Evolutionary conservation across 2,329 filamentous ascomycete genomes (phyloP), one percentile per base, ranked within the genome.

Genomic region (Pseudopithomyces chartarum): DNA sequence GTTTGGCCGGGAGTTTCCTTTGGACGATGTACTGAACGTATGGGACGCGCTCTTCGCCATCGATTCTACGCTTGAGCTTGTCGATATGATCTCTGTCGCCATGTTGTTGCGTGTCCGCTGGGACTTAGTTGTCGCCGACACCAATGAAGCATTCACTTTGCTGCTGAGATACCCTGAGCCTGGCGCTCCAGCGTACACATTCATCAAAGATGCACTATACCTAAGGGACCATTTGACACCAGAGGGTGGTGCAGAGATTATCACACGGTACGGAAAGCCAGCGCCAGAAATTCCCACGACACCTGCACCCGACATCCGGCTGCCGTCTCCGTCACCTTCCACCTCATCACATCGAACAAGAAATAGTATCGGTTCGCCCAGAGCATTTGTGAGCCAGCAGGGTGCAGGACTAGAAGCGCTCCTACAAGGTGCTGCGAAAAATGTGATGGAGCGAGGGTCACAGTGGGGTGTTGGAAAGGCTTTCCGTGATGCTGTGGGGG

Each of bases 1-100:
- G 0, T 98, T 98, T 70, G 93, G 94, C 47, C 86, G 95, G 63
- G 95, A 99, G 73, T 98, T 97, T 66, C 87, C 91, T 0, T 96
- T 98, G 59, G 87, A 93, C 52, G 87, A 96, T 59, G 84, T 93
- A 39, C 84, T 99, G 36, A 80, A 86, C 20, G 84, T 99, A 54
- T 99, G 95, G 95, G 95, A 99, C 77, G 85, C 88, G 7, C 81
- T 99, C 1, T 96, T 99, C 72, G 90, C 93, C 1, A 87, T 96
- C 67, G 93, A 97, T 66, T 84, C 94, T 7, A 84, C 85, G 0
- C 78, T 97, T 26, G 87, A 92, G 48, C 80, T 98, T 32, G 87
- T 98, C 64, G 92, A 98, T 69, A 83, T 95, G 54, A 88, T 97
- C n/a, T 97, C 93, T 65, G 87, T 97, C 50, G 89, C 92, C 6